Percentiles rank a stretch among this genome's conserved stretches.
Conservation (phyloP, 2,329 filamentous ascomycete genomes). For the Pseudogymnoascus sp. region DNA sequence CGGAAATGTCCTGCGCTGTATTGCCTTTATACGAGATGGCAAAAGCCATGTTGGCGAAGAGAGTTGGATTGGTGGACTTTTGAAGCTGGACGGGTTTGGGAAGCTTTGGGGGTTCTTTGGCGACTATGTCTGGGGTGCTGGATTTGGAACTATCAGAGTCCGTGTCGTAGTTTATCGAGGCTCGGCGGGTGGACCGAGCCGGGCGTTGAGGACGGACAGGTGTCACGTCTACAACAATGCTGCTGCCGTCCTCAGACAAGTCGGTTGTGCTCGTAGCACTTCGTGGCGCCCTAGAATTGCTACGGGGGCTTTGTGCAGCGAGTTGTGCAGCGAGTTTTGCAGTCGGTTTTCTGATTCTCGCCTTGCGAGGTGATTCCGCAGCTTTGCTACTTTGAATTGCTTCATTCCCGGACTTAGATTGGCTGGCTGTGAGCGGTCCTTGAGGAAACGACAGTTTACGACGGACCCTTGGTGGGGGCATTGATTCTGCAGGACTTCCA, state of each 20-base stretch:
- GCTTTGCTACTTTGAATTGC: neutral
- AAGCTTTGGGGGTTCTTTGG: neutral
- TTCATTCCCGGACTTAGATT: neutral
- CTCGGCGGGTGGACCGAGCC: neutral
- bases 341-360: neutral
- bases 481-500: neutral
- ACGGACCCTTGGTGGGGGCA: neutral
- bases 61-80: neutral
- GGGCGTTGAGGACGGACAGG: neutral
- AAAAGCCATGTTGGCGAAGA: conserved; percentile 76
- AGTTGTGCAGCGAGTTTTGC: neutral
- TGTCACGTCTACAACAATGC: neutral
- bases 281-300: neutral
- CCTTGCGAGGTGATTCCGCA: no score
- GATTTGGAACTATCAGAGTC: neutral
- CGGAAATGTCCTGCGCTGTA: conserved; percentile 39
- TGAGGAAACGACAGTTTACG: conserved; percentile 2
- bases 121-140: neutral
- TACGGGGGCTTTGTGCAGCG: neutral
- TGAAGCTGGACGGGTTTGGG: neutral
- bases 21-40: conserved; percentile 65
- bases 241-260: neutral
- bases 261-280: neutral
- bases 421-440: neutral
- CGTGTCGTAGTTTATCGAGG: neutral